Base-by-base conservation (phyloP, 2,329 filamentous ascomycete genomes). In the Hypoxylon sp. region DNA sequence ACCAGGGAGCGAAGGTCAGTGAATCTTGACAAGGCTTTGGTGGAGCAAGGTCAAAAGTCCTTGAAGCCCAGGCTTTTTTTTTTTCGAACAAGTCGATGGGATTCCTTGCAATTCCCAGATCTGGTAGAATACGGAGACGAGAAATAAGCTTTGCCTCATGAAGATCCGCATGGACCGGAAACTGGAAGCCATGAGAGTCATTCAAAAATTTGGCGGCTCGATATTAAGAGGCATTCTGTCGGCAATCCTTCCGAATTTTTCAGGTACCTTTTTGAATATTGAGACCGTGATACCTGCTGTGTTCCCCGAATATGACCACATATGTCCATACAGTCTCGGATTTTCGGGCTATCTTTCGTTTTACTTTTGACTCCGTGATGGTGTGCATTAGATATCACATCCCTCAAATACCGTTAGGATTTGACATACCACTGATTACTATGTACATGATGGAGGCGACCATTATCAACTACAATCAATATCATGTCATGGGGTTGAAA, bases 51-150 rank as follows among this genome's bases (percentile, higher is more conserved):
- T 52, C 38, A 62, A 65, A 66, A 62, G 51, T 61, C 45, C 43
- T n/a, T 11, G 5, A 43, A 21, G 17, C 43, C n/a, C 23, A 67
- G 53, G 17, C 6, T 25, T 21, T 55, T 13, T 25, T n/a, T 43
- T 10, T 56, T 58, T 63, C 48, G 43, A 38, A 52, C 11, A 62
- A 50, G 41, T 55, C 23, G 51, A 59, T 38, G 43, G 28, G 50
- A 51, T 55, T 60, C 50, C 45, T 63, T 55, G 41, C n/a, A 55
- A 50, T 51, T 60, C 49, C 53, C 36, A 62, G 52, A 62, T 62
- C 52, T 65, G 28, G 46, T 30, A 49, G 38, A 48, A 19, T 49
- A 19, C 17, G 21, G 41, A 51, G 19, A 21, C 36, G 30, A 49
- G 25, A 23, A 55, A 53, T 46, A 49, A 46, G 46, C 46, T 48